Base-by-base conservation (phyloP, 305 asterid species). In the Caryopteris hybrid region DNA sequence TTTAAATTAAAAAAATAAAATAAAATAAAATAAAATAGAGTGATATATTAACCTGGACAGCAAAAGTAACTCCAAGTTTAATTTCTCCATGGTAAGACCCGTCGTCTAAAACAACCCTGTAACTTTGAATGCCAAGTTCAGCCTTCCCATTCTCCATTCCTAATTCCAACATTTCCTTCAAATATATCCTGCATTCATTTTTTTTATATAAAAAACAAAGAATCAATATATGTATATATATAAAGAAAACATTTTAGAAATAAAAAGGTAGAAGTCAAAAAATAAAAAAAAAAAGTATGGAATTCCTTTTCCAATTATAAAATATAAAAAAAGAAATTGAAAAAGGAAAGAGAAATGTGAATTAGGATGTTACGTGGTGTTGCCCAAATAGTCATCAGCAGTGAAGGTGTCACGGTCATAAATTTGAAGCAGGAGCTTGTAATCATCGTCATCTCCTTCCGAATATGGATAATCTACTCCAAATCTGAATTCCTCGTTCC, bases 401-500 rank as follows among this genome's bases (percentile, higher is more conserved):
- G 84, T 64, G 74, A 81, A 80, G 60, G 74, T 47, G 64, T 86
- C 88, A 8, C 56, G 82, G 69, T 90, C 93, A 88, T 84, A 84
- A 38, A 90, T 60, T 68, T 73, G 79, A 77, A 90, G 85, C 16
- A 74, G 2, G 5, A 90, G 90, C 14, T 83, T 88, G 71, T 78
- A 43, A 25, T 79, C 68, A 11, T 71, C 61, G 2, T 76, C 39
- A 42, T 75, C 57, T 3, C 4, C 61, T 3, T 10, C 70, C 5
- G 64, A 62, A 3, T n/a, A n/a, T 1, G 88, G 85, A 73, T 67
- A 74, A 21, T 86, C 86, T 16, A 83, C 86, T 29, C 67, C 77
- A 68, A 88, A 90, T 25, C 38, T 75, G 34, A 90, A 88, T 62
- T 75, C 79, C 64, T 90, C 88, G 16, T 90, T 83, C 97, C 97